These are phyloP conservation scores for Botrytis galanthina DNA, from an alignment of 2,329 filamentous ascomycete genomes.

Conservation along the genomic window DNA sequence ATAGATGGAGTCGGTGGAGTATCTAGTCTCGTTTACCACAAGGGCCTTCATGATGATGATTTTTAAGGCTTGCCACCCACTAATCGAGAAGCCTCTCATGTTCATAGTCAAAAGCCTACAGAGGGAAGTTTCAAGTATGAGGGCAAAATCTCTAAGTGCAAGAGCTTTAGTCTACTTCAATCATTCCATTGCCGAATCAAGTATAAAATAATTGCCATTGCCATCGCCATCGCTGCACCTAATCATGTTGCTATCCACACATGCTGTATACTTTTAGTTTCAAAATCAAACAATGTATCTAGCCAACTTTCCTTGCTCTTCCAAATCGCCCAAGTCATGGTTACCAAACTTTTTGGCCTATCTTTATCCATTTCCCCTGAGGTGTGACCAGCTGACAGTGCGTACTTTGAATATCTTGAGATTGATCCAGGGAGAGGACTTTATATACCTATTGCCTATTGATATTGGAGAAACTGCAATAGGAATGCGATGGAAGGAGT, in stretches of 20 bases:
- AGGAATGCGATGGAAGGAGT: too few species aligned
- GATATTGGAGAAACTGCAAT: too few species aligned
- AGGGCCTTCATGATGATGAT: background rate
- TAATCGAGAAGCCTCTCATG: background rate
- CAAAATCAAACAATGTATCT: too few species aligned
- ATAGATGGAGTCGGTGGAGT: background rate
- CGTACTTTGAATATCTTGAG: too few species aligned
- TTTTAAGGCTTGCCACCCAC: background rate
- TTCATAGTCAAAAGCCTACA: background rate
- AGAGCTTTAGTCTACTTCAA: background rate
- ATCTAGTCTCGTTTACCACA: background rate
- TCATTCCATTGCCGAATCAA: background rate
- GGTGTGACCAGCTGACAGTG: too few species aligned
- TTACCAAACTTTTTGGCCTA: too few species aligned
- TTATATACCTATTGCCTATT: too few species aligned
- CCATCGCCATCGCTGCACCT: background rate
- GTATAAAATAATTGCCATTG: background rate
- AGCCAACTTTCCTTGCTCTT: too few species aligned
- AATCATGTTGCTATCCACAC: background rate
- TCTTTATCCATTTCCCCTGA: too few species aligned
- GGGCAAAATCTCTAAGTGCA: background rate
- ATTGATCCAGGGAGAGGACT: too few species aligned
- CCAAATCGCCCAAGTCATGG: too few species aligned
- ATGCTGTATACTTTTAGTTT: background rate
- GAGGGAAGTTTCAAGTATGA: background rate